These are phyloP conservation scores for Boletus bicolor DNA, from an alignment of 768 basidiomycete species.

Conservation along the genomic window DNA sequence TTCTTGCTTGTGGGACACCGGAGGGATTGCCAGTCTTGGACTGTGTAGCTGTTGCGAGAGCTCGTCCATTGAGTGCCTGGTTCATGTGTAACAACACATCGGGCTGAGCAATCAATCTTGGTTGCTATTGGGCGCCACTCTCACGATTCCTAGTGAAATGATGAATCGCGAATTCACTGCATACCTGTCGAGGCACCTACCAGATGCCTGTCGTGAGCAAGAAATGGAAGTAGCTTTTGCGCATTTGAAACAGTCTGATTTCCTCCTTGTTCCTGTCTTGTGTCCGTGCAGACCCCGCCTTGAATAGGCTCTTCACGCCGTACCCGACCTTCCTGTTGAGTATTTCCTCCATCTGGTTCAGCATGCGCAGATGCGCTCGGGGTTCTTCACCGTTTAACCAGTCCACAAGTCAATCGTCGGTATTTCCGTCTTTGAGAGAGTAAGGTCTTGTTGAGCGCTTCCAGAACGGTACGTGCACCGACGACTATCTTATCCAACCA, in stretches of 20 bases:
- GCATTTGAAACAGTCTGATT: not conserved
- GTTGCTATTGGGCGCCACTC: not conserved
- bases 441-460: not conserved
- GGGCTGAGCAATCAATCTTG: no score
- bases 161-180: not conserved
- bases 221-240: not conserved
- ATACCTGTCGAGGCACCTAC: not conserved
- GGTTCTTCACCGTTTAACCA: not conserved
- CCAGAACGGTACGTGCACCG: not conserved
- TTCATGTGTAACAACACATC: not conserved
- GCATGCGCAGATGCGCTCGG: not conserved
- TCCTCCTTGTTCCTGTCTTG: not conserved
- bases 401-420: not conserved
- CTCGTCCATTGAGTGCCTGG: not conserved
- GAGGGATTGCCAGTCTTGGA: not conserved
- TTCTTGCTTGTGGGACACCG: not conserved
- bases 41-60: not conserved
- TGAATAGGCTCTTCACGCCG: not conserved
- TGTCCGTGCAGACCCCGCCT: not conserved
- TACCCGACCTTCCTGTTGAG: not conserved
- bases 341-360: not conserved
- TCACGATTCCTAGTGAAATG: not conserved
- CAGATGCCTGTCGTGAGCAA: not conserved
- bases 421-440: not conserved
- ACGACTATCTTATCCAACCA: not conserved